phyloP scores from a whole-genome alignment of 176 grass and related monocot genomes.

The Bolboschoenus planiculmis region DNA sequence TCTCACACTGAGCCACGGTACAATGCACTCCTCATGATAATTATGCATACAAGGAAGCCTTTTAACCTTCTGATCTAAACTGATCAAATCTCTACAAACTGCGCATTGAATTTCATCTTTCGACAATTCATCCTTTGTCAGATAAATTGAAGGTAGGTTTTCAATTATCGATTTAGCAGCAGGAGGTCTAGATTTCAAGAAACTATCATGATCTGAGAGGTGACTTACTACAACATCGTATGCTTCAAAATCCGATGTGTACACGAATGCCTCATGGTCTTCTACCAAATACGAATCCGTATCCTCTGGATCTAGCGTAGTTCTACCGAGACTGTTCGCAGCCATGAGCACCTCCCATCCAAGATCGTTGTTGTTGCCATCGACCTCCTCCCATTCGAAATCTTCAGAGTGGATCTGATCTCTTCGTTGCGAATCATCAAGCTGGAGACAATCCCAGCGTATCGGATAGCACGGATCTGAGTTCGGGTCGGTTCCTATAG shows the following conservation, averaged over 20 bases:
- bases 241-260: constrained; percentile 47
- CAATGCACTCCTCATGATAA: constrained; percentile 86
- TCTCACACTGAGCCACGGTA: constrained; percentile 74
- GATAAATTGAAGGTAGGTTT: constrained; percentile 41
- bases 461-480: constrained; percentile 17
- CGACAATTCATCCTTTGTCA: constrained; percentile 29
- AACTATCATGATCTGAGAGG: constrained; percentile 45
- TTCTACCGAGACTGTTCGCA: constrained; percentile 23
- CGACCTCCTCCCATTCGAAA: constrained; percentile 79
- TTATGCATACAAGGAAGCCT: constrained; percentile 67
- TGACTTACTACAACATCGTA: constrained; percentile 53
- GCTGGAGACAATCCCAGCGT: constrained; percentile 57
- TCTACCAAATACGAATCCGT: constrained; percentile 5
- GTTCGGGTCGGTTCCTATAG: constrained; percentile 28
- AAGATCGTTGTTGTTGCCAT: constrained; percentile 31
- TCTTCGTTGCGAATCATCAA: constrained; percentile 30
- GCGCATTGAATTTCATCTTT: constrained; percentile 52
- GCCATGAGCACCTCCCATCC: constrained; percentile 60
- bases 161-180: constrained; percentile 45
- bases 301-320: constrained; percentile 1
- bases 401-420: constrained; percentile 41
- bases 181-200: constrained; percentile 42
- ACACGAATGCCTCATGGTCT: constrained; percentile 50
- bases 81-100: constrained; percentile 62
- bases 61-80: constrained; percentile 46